A percentile compares a stretch with the other conserved stretches of the same genome.
Conservation (phyloP, 768 basidiomycete species). For the Panus rudis region DNA sequence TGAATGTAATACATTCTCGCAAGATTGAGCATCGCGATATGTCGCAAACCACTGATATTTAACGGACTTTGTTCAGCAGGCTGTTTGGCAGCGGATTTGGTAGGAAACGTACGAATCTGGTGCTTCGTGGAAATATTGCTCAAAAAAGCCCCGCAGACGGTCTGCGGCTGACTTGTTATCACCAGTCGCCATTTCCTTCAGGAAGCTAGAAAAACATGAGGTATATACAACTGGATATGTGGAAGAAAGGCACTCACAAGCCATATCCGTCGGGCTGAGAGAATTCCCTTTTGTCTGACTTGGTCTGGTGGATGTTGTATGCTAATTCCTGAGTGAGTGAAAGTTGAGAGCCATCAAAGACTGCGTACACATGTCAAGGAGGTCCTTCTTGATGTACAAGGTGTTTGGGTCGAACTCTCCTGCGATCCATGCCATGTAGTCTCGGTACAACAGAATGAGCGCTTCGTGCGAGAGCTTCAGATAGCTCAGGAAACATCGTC, state of each 20-base stretch:
- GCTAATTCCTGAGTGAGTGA: conserved; percentile 19
- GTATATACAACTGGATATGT: background rate
- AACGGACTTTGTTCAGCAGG: conserved; percentile 4
- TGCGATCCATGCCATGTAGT: conserved; percentile 59
- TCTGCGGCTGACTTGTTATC: conserved; percentile 67
- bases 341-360: conserved; percentile 17
- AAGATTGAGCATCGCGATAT: conserved; percentile 72
- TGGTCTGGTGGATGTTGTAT: conserved; percentile 52
- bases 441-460: conserved; percentile 54
- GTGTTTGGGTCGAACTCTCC: conserved; percentile 30
- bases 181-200: conserved; percentile 54
- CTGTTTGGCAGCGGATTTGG: no score
- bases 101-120: conserved; percentile 63
- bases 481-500: conserved; percentile 70
- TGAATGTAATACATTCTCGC: conserved; percentile 72
- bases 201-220: conserved; percentile 42
- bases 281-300: conserved; percentile 58
- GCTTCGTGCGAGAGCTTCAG: conserved; percentile 71
- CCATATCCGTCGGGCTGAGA: conserved; percentile 56
- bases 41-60: conserved; percentile 57
- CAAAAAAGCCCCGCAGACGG: conserved; percentile 71
- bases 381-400: conserved; percentile 34
- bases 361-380: conserved; percentile 39
- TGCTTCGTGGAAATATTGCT: conserved; percentile 75
- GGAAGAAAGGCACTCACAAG: conserved; percentile 33